Percentiles rank a stretch among this genome's conserved stretches.
Conservation (phyloP, 179 eudicot genomes). For the Monotropa hypopitys region DNA sequence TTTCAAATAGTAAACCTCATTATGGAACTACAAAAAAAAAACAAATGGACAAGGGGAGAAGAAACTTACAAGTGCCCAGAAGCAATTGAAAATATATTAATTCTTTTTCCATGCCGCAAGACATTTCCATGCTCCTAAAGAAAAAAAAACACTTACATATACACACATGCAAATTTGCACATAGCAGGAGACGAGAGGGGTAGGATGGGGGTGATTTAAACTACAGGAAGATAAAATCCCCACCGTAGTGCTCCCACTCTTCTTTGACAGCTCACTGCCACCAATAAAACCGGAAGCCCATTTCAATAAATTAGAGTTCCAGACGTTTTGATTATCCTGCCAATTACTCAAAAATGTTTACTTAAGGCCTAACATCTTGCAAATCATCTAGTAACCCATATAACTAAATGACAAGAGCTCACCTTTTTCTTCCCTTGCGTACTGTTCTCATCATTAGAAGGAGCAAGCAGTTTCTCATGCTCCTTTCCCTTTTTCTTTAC, state of each 20-base stretch:
- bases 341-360: slow-evolving; percentile 3
- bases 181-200: not conserved
- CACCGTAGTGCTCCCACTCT: slow-evolving; percentile 32
- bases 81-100: slow-evolving; percentile 89
- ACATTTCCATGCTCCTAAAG: slow-evolving; percentile 40
- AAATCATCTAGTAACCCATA: slow-evolving; percentile 1
- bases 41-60: slow-evolving; percentile 2
- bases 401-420: not conserved
- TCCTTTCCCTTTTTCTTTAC: slow-evolving; percentile 81
- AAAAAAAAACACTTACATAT: not conserved
- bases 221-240: slow-evolving; percentile 20
- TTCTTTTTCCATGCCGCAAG: slow-evolving; percentile 58
- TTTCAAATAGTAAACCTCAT: not conserved
- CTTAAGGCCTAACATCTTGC: not conserved
- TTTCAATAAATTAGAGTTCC: slow-evolving; percentile 77
- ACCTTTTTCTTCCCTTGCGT: slow-evolving; percentile 32
- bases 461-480: slow-evolving; percentile 57
- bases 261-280: slow-evolving; percentile 48
- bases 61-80: slow-evolving; percentile 92
- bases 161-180: not conserved
- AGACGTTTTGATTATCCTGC: slow-evolving; percentile 50
- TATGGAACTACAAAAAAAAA: not conserved
- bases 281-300: slow-evolving; percentile 96
- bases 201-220: not conserved
- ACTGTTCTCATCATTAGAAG: slow-evolving; percentile 44